A percentile compares a stretch with the other conserved stretches of the same genome.
Conservation (phyloP, 495 filamentous ascomycete genomes). For the Daldinia concentrica region DNA sequence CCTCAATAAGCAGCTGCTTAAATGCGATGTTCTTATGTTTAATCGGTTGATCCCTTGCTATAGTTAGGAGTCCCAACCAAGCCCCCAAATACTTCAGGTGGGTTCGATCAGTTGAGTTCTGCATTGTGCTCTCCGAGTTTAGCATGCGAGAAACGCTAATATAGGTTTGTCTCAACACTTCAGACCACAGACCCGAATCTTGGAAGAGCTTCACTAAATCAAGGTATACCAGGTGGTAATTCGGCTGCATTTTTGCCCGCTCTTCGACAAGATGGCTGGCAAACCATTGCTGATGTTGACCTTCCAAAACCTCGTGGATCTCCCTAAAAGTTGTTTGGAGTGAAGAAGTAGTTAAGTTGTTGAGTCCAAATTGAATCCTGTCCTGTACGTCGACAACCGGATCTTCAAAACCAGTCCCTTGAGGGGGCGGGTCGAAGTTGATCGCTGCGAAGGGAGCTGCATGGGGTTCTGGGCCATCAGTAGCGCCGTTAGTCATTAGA, state of each 20-base stretch:
- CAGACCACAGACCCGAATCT: conserved; percentile 78
- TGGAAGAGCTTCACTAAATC: conserved; percentile 86
- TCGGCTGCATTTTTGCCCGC: conserved; percentile 94
- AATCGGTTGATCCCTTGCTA: conserved; percentile 94
- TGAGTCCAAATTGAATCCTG: conserved; percentile 93
- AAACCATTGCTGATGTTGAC: conserved; percentile 93
- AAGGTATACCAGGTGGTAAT: conserved; percentile 91
- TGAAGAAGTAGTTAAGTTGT: conserved; percentile 92
- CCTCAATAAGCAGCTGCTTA: conserved; percentile 92
- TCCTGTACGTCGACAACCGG: conserved; percentile 86
- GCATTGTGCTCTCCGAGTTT: conserved; percentile 85
- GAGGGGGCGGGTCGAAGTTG: conserved; percentile 72
- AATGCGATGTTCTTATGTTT: conserved; percentile 97
- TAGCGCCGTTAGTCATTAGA: conserved; percentile 69
- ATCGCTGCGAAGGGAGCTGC: conserved; percentile 75
- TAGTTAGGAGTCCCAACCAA: conserved; percentile 93
- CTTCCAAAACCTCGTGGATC: conserved; percentile 77
- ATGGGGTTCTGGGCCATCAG: conserved; percentile 65
- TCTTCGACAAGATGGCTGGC: conserved; percentile 95
- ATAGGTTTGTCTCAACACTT: conserved; percentile 94
- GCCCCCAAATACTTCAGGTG: conserved; percentile 90
- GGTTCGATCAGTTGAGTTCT: conserved; percentile 78
- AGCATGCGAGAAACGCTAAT: conserved; percentile 83
- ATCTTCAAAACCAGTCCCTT: conserved; percentile 72
- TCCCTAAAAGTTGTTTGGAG: conserved; percentile 82